Base-by-base conservation (phyloP, 1,139 yeast genomes). In the Wickerhamomyces sp. region DNA sequence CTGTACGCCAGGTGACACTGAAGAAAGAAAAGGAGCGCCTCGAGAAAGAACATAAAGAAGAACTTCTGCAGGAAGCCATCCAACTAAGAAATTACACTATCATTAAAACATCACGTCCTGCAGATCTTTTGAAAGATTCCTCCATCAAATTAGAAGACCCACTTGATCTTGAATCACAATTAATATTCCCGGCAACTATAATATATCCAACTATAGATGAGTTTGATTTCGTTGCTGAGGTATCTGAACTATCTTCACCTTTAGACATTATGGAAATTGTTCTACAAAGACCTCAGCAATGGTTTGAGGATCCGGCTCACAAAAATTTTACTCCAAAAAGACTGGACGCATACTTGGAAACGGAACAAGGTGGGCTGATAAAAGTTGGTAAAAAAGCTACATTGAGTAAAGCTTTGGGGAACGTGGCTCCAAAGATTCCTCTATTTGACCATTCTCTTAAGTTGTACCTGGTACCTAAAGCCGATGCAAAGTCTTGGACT, bases 201-300 rank as follows among this genome's bases (percentile, higher is more conserved):
- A 59, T 89, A 40, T 91, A 88, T 49, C 97, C 97, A 12, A 73
- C 91, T 5, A 78, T 76, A 8, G 84, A 83, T 54, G 94, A 86
- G 54, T 85, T 89, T 46, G 96, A 89, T 57, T 79, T 79, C 47
- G 65, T 89, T 25, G 85, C 80, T 6, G 80, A 79, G 41, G 72
- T 84, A 12, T 74, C 91, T 40, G 94, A 85, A 52, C 61, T 82
- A 31, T 62, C 78, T 2, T 73, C 91, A 0, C 77, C 86, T 1
- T 49, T 58, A 16, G 88, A 81, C 30, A 51, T 82, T 14, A 59
- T 81, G 48, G 73, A 62, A 49, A 55, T 71, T 49, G 74, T 72
- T 26, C 69, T 75, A 61, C 67, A 80, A 35, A 68, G 87, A 48
- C 87, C 91, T 3, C 72, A 72, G 9, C 75, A 74, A 33, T 88